Conservation (phyloP, 2,329 filamentous ascomycete genomes). For the Neurospora sp. region DNA sequence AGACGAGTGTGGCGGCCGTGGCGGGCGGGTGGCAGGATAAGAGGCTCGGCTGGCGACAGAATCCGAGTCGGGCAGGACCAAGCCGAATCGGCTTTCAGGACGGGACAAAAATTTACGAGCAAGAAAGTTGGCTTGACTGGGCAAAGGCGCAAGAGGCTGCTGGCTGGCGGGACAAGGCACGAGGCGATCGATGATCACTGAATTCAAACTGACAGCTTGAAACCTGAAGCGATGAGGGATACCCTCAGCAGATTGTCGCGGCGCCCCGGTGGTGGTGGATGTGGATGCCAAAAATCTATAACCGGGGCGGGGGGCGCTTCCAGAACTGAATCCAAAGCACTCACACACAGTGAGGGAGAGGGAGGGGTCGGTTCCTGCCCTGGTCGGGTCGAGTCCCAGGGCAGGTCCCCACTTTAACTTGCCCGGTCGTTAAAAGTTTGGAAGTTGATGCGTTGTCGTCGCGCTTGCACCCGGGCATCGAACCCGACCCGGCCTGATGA, state of each 20-base stretch:
- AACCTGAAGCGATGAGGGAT: background rate
- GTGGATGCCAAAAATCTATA: background rate
- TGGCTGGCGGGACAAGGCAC: background rate
- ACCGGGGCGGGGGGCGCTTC: background rate
- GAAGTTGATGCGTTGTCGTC: background rate
- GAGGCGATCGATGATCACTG: background rate
- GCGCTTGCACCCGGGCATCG: background rate
- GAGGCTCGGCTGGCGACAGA: background rate
- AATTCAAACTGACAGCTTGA: background rate
- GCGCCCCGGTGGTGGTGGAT: background rate
- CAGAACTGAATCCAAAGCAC: background rate
- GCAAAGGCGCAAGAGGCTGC: background rate
- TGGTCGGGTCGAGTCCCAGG: background rate
- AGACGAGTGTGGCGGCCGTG: background rate
- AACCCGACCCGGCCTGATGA: background rate
- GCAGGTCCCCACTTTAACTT: background rate
- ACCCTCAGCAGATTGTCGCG: background rate
- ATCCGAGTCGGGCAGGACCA: background rate
- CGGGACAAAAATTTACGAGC: background rate
- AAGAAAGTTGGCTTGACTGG: background rate
- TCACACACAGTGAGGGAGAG: background rate
- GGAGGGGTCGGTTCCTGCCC: background rate
- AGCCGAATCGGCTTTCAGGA: background rate
- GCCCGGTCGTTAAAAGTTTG: background rate
- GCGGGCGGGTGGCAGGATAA: background rate